Percentiles rank a stretch among this genome's conserved stretches.
phyloP scores from a whole-genome alignment of 345 rosid species.

The Combretum micranthum region DNA sequence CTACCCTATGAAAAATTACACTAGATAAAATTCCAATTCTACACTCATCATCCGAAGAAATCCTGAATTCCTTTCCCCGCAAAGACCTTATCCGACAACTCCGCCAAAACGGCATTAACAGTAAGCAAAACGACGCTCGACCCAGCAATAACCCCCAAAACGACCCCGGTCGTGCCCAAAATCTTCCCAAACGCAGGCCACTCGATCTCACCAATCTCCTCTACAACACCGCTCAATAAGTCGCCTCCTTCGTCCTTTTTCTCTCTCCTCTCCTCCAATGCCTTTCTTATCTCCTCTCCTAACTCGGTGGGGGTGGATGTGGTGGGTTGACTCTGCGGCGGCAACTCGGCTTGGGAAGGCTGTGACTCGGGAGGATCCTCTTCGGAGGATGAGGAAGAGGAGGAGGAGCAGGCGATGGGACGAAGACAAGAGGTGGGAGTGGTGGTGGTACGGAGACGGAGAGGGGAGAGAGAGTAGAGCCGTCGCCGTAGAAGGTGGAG shows the following conservation, averaged over 20 bases:
- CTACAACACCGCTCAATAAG: conserved; percentile 64
- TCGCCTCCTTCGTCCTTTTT: conserved; percentile 29
- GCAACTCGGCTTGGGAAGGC: no score
- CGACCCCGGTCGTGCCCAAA: conserved; percentile 78
- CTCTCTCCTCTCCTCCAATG: conserved; percentile 55
- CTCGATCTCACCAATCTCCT: conserved; percentile 81
- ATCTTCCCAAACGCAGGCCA: conserved; percentile 92
- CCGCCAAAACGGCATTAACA: conserved; percentile 82
- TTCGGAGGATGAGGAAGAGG: no score
- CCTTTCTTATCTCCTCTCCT: conserved; percentile 71
- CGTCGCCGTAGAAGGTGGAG: no score
- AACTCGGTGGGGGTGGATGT: no score
- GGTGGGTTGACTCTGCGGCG: no score
- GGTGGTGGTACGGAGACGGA: no score
- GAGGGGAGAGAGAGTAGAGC: no score
- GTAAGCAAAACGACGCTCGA: conserved; percentile 86
- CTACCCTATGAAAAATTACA: no score
- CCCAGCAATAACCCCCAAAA: conserved; percentile 87
- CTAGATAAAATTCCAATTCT: no score
- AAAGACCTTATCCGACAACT: conserved; percentile 74
- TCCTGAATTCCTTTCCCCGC: conserved; percentile 85
- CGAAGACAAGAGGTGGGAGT: no score
- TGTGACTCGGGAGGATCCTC: no score
- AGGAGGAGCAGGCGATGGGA: no score
- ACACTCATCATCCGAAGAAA: conserved; percentile 23